These are phyloP conservation scores for Chamaecrista fasciculata DNA, from an alignment of 306 rosid genomes.

Conservation along the genomic window DNA sequence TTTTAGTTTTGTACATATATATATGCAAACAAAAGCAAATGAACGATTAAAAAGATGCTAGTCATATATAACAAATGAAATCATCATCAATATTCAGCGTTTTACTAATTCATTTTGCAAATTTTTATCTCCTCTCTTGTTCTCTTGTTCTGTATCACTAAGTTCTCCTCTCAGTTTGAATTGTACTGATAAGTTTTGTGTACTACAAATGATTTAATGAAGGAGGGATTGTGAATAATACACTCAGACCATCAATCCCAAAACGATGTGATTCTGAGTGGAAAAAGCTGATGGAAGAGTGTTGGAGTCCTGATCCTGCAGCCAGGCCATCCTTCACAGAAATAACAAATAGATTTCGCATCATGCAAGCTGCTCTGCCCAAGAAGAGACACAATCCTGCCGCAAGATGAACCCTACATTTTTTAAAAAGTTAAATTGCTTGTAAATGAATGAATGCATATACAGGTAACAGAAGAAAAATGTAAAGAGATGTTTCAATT, in stretches of 20 bases:
- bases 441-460: conserved; percentile 36
- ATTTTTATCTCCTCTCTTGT: no score
- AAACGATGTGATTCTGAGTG: conserved; percentile 82
- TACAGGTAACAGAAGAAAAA: conserved; percentile 6
- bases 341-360: conserved; percentile 62
- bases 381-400: conserved; percentile 46
- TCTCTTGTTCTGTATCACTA: not conserved
- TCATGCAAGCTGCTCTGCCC: conserved; percentile 59
- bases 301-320: conserved; percentile 83
- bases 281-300: conserved; percentile 84
- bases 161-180: not conserved
- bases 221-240: conserved; percentile 91
- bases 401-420: conserved; percentile 27
- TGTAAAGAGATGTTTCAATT: not conserved
- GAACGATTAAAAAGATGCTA: not conserved
- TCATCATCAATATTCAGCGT: no score
- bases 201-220: conserved; percentile 21
- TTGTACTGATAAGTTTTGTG: conserved; percentile 24
- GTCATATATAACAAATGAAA: not conserved
- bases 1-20: no score
- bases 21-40: no score
- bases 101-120: no score
- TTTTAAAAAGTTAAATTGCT: not conserved
- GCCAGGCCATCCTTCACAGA: conserved; percentile 79
- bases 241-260: conserved; percentile 84